These are phyloP conservation scores for Craspedostauros australis DNA, from an alignment of 108 stramenopile species.

Conservation along the genomic window DNA sequence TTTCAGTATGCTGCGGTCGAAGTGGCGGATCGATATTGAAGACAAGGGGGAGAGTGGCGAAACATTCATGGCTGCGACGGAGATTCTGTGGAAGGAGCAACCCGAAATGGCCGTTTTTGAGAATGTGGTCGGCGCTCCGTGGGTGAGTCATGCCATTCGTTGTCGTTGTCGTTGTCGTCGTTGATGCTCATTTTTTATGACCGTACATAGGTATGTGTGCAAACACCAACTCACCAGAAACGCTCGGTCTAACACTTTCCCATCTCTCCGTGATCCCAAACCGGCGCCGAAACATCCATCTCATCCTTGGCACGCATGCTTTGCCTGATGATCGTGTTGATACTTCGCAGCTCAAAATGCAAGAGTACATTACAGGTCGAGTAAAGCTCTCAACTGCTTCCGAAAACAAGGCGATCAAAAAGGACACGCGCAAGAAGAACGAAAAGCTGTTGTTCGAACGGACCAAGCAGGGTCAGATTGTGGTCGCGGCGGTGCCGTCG, in stretches of 20 bases:
- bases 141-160: slow-evolving; percentile 38
- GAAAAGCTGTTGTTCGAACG: slow-evolving; percentile 26
- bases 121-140: slow-evolving; percentile 67
- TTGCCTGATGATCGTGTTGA: background rate
- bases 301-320: too few species aligned
- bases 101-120: slow-evolving; percentile 69
- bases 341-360: too few species aligned
- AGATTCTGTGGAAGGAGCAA: slow-evolving; percentile 50
- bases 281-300: too few species aligned
- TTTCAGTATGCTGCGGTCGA: slow-evolving; percentile 58
- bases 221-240: too few species aligned
- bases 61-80: slow-evolving; percentile 69
- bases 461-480: slow-evolving; percentile 20
- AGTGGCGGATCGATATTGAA: slow-evolving; percentile 60
- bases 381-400: slow-evolving; percentile 29
- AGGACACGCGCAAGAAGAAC: slow-evolving; percentile 12
- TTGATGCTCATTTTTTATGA: background rate
- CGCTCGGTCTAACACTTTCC: too few species aligned
- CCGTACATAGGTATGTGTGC: too few species aligned
- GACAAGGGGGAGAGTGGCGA: slow-evolving; percentile 70
- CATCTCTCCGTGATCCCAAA: too few species aligned
- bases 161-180: background rate
- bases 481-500: slow-evolving; percentile 46
- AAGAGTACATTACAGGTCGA: slow-evolving; percentile 69
- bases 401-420: slow-evolving; percentile 32